phyloP scores from a whole-genome alignment of 345 rosid species.

The Durio zibethinus region DNA sequence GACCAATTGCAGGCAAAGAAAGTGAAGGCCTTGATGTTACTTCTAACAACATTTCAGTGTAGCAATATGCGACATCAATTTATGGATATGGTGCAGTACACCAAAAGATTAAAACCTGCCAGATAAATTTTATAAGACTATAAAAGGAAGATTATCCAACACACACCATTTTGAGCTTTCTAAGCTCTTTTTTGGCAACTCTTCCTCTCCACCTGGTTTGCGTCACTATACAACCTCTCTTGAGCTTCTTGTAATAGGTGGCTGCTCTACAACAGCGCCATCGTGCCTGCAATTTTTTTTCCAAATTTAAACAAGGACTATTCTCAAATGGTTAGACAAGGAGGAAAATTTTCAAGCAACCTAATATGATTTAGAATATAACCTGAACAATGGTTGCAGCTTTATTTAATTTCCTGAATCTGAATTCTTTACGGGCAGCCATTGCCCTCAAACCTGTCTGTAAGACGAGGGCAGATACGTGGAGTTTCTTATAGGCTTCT shows the following conservation, averaged over 20 bases:
- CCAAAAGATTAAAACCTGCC: neutral
- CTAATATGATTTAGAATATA: neutral
- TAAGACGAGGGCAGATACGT: constrained; percentile 44
- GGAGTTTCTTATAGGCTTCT: constrained; percentile 48
- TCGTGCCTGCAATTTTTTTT: constrained; percentile 44
- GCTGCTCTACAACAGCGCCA: constrained; percentile 63
- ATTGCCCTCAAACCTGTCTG: constrained; percentile 70
- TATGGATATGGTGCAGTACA: neutral
- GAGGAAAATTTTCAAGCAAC: neutral
- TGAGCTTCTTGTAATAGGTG: constrained; percentile 55
- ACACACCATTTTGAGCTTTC: constrained; percentile 76
- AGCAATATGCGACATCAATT: neutral
- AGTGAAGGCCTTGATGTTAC: neutral
- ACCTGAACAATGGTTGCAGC: constrained; percentile 73
- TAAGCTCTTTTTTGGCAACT: constrained; percentile 59
- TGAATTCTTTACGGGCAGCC: constrained; percentile 62
- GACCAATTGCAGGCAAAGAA: neutral
- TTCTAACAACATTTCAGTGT: neutral
- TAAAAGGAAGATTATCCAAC: constrained; percentile 4
- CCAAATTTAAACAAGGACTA: neutral
- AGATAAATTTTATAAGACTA: neutral
- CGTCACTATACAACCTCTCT: constrained; percentile 52
- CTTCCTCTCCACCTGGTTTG: constrained; percentile 83
- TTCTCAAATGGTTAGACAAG: neutral
- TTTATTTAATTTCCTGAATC: constrained; percentile 57